Percentiles rank a stretch among this genome's conserved stretches.
Conservation (phyloP, 768 basidiomycete genomes). For the Pisolithus microcarpus region DNA sequence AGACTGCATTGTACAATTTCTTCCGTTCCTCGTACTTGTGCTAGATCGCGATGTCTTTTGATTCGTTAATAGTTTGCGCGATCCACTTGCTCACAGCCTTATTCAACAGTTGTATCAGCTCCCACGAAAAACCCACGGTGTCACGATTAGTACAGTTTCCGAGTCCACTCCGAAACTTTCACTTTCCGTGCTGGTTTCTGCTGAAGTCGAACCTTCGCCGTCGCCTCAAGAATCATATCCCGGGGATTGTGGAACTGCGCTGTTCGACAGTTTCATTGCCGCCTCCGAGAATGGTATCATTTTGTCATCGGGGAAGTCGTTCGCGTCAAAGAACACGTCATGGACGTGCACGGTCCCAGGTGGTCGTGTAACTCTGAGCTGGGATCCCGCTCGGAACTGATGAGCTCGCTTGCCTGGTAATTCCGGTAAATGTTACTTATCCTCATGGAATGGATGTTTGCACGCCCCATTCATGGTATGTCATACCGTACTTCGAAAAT, state of each 20-base stretch:
- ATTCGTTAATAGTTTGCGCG: neutral
- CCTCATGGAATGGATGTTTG: too few species aligned
- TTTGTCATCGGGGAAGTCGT: conserved; percentile 21
- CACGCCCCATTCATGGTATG: too few species aligned
- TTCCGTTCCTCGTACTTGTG: neutral
- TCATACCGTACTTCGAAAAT: too few species aligned
- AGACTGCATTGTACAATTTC: neutral
- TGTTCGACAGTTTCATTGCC: conserved; percentile 32
- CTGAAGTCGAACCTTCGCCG: conserved; percentile 11
- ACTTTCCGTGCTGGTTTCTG: conserved; percentile 19
- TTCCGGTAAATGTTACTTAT: neutral
- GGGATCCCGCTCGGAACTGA: neutral
- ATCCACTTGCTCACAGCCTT: neutral
- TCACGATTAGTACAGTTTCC: neutral
- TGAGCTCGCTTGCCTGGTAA: neutral
- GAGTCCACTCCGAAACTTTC: conserved; percentile 2
- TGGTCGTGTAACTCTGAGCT: conserved; percentile 13
- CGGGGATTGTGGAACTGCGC: conserved; percentile 3
- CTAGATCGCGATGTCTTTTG: neutral
- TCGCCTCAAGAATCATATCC: conserved; percentile 10
- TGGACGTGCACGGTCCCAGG: conserved; percentile 42
- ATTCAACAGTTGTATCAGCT: conserved; percentile 38
- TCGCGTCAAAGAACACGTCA: conserved; percentile 2
- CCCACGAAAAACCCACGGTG: conserved; percentile 16
- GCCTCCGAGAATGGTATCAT: conserved; percentile 51